These are phyloP conservation scores for Trichoderma sp. DNA, from an alignment of 2,329 filamentous ascomycete genomes.

Conservation along the genomic window DNA sequence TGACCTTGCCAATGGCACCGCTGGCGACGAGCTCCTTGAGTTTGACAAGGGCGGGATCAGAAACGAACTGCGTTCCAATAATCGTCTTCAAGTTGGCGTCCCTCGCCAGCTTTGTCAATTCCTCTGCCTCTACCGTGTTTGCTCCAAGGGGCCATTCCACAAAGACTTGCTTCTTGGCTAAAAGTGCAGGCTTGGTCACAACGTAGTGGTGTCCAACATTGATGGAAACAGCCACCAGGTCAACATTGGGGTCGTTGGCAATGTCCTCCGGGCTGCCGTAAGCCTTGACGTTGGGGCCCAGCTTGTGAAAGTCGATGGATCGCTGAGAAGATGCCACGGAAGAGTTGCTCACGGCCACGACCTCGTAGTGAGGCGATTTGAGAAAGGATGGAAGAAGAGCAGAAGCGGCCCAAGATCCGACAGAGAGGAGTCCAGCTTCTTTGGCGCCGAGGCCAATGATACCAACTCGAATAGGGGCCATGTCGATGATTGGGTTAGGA, in stretches of 20 bases:
- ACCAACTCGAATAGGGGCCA: conserved; percentile 30
- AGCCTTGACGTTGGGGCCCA: conserved; percentile 42
- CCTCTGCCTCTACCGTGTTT: conserved; percentile 40
- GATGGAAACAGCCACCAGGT: conserved; percentile 54
- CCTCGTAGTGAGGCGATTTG: conserved; percentile 43
- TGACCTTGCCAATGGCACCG: conserved; percentile 25
- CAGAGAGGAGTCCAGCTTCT: background rate
- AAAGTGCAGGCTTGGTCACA: conserved; percentile 37
- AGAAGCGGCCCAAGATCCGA: conserved; percentile 50
- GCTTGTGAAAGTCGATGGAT: conserved; percentile 45
- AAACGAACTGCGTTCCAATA: conserved; percentile 50
- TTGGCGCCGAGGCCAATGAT: conserved; percentile 29
- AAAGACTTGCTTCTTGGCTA: conserved; percentile 51
- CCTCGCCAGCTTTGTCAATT: conserved; percentile 41
- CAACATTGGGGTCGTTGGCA: conserved; percentile 49
- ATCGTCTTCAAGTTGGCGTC: conserved; percentile 41
- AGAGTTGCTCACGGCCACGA: conserved; percentile 54
- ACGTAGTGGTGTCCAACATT: conserved; percentile 51
- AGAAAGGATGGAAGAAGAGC: conserved; percentile 51
- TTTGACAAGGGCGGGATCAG: conserved; percentile 40
- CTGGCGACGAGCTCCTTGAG: conserved; percentile 26
- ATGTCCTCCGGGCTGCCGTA: conserved; percentile 51
- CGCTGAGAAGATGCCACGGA: conserved; percentile 44
- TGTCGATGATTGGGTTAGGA: background rate
- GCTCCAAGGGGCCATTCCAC: conserved; percentile 57